Conservation (phyloP, 129 eudicot species). For the Artemisia annua region DNA sequence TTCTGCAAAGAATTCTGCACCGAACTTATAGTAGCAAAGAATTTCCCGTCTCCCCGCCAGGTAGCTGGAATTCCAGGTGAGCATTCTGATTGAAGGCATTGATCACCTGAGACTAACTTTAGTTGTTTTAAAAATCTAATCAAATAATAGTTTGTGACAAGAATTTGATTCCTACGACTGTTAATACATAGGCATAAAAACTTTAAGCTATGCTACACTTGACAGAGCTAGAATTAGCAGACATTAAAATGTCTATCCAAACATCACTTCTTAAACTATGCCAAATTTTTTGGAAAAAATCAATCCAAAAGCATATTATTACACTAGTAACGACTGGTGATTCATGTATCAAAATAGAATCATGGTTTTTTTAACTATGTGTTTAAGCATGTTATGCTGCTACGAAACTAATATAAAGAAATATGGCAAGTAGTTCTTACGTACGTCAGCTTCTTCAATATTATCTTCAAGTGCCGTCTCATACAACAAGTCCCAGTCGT, state of each 20-base stretch:
- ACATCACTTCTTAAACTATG: too few relatives aligned
- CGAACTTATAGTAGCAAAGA: conserved; percentile 69
- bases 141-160: conserved; percentile 11
- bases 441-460: conserved; percentile 64
- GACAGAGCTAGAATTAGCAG: too few relatives aligned
- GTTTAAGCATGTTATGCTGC: neutral
- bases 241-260: too few relatives aligned
- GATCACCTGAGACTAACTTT: conserved; percentile 48
- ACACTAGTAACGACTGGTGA: neutral
- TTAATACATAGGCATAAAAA: conserved; percentile 2
- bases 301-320: too few relatives aligned
- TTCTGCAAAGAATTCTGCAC: conserved; percentile 41
- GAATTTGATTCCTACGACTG: neutral
- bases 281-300: too few relatives aligned
- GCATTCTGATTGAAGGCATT: conserved; percentile 28
- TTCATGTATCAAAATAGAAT: neutral
- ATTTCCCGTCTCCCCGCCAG: conserved; percentile 97
- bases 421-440: conserved; percentile 57
- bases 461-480: conserved; percentile 75
- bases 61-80: conserved; percentile 50
- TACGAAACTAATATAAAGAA: neutral
- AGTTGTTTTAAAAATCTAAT: conserved; percentile 26
- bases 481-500: conserved; percentile 92
- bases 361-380: neutral
- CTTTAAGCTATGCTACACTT: conserved; percentile 4